These are phyloP conservation scores for Didymellaceae sp. DNA, from an alignment of 2,329 filamentous ascomycete species.

Conservation along the genomic window DNA sequence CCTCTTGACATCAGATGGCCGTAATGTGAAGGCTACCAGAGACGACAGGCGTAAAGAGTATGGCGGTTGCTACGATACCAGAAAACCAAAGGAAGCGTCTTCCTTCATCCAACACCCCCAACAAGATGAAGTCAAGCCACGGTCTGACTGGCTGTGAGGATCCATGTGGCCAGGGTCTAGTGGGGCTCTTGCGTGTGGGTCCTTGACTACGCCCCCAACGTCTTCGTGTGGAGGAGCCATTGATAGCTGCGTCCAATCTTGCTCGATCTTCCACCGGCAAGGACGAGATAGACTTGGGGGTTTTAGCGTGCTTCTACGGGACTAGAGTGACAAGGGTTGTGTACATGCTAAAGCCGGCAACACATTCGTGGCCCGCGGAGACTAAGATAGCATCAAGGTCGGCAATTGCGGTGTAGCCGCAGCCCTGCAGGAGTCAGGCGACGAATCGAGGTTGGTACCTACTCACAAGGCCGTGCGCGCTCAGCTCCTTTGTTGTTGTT, in stretches of 20 bases:
- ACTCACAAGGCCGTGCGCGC: slow-evolving; percentile 14
- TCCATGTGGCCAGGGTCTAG: neutral
- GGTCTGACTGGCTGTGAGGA: neutral
- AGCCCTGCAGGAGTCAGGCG: slow-evolving; percentile 12
- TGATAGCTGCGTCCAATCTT: slow-evolving; percentile 1
- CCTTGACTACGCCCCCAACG: slow-evolving; percentile 2
- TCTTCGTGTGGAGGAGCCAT: slow-evolving; percentile 6
- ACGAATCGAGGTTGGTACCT: slow-evolving; percentile 12
- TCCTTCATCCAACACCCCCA: too few relatives aligned
- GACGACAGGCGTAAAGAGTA: too few relatives aligned
- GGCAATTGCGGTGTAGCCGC: slow-evolving; percentile 3
- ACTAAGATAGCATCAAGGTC: slow-evolving; percentile 21
- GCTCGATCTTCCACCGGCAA: neutral
- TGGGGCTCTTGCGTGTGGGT: neutral
- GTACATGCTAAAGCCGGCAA: slow-evolving; percentile 10
- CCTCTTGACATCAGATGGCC: neutral
- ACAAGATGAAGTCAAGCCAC: neutral
- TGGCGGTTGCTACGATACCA: too few relatives aligned
- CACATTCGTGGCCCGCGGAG: slow-evolving; percentile 8
- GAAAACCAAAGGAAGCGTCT: too few relatives aligned
- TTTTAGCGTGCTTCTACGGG: neutral
- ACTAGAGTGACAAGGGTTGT: slow-evolving; percentile 6
- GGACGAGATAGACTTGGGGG: neutral
- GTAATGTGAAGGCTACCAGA: too few relatives aligned
- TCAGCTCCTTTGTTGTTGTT: slow-evolving; percentile 25